A percentile compares a stretch with the other conserved stretches of the same genome.
Conservation (phyloP, 768 basidiomycete species). For the Pleurotus tuoliensis region DNA sequence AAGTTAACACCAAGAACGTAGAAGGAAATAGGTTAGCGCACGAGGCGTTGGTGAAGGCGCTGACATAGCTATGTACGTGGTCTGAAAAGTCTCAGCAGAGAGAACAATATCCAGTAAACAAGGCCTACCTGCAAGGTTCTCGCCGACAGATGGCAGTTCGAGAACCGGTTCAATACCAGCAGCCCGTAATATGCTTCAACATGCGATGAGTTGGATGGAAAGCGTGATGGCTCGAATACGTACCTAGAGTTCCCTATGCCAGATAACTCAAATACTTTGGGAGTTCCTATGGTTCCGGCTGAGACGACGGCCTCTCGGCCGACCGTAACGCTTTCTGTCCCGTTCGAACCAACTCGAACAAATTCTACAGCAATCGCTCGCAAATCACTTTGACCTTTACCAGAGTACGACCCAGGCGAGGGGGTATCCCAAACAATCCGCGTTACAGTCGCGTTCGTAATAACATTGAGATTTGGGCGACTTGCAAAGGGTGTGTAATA, state of each 20-base stretch:
- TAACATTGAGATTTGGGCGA: slow-evolving; percentile 41
- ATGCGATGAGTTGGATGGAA: too few species aligned
- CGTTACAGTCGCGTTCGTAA: slow-evolving; percentile 48
- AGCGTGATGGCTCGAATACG: not conserved
- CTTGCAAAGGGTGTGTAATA: slow-evolving; percentile 9
- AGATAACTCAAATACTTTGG: slow-evolving; percentile 28
- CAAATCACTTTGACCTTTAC: slow-evolving; percentile 21
- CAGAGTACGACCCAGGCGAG: slow-evolving; percentile 17
- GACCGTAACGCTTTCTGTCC: slow-evolving; percentile 35
- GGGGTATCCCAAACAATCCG: slow-evolving; percentile 30
- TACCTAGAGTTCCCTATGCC: slow-evolving; percentile 30
- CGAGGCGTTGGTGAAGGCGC: slow-evolving; percentile 27
- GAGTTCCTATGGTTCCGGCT: slow-evolving; percentile 41
- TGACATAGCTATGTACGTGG: slow-evolving; percentile 30
- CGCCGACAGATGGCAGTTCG: slow-evolving; percentile 48
- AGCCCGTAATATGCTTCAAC: slow-evolving; percentile 31
- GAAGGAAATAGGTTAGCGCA: slow-evolving; percentile 9
- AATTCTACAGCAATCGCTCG: slow-evolving; percentile 46
- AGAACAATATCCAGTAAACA: too few species aligned
- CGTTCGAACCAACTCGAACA: slow-evolving; percentile 20
- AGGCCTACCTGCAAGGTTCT: slow-evolving; percentile 28
- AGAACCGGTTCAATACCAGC: slow-evolving; percentile 39
- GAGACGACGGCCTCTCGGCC: slow-evolving; percentile 48
- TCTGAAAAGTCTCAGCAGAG: slow-evolving; percentile 13
- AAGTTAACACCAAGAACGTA: not conserved